Evolutionary conservation across 257 asterid species (phyloP).

Genomic region (Prunella vulgaris): DNA sequence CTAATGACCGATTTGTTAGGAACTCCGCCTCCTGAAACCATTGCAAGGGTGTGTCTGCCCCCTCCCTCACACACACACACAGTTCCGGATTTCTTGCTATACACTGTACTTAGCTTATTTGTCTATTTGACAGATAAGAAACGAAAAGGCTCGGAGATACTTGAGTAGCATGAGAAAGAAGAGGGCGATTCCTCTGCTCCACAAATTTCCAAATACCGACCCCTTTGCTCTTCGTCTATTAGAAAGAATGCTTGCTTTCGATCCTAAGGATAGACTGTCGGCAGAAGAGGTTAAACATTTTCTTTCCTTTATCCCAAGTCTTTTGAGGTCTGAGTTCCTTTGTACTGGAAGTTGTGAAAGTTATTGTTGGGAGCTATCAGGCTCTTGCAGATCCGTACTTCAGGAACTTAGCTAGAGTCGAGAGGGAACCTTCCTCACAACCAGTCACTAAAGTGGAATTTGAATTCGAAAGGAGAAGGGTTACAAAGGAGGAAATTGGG

Average conservation of each 20-base stretch:
- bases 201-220: slow-evolving; percentile 85
- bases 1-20: slow-evolving; percentile 92
- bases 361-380: slow-evolving; percentile 43
- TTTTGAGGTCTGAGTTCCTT: neutral
- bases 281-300: slow-evolving; percentile 80
- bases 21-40: slow-evolving; percentile 85
- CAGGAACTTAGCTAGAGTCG: slow-evolving; percentile 91
- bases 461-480: slow-evolving; percentile 93
- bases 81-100: neutral
- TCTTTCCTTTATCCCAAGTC: neutral
- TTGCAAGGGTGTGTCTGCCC: slow-evolving; percentile 66
- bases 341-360: slow-evolving; percentile 21
- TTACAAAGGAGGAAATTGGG: slow-evolving; percentile 87
- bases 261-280: slow-evolving; percentile 87
- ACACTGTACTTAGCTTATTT: slow-evolving; percentile 4
- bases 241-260: slow-evolving; percentile 95
- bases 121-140: slow-evolving; percentile 66
- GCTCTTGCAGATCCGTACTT: slow-evolving; percentile 99
- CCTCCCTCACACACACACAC: neutral
- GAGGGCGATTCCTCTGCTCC: slow-evolving; percentile 67
- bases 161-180: slow-evolving; percentile 96
- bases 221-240: slow-evolving; percentile 83
- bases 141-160: slow-evolving; percentile 96
- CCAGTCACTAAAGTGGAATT: slow-evolving; percentile 96
- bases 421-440: slow-evolving; percentile 96